Conservation (phyloP, 139 green algal species). For the Eudorina sp. region DNA sequence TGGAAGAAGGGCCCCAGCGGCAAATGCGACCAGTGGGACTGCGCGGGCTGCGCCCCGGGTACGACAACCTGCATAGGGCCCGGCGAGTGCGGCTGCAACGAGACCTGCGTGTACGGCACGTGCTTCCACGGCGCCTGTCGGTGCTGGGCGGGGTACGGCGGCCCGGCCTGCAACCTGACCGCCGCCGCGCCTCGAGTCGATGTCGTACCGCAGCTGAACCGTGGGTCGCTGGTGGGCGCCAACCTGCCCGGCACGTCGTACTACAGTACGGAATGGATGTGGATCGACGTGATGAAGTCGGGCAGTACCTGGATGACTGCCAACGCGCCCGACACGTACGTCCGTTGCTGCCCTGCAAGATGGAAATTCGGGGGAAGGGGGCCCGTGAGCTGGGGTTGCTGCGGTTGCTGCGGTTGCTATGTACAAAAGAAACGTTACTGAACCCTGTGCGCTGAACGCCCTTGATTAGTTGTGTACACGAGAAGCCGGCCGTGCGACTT, state of each 20-base stretch:
- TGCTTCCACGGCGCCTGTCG: conserved; percentile 49
- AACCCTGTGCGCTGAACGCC: too few relatives aligned
- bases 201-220: conserved; percentile 27
- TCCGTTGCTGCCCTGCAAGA: too few relatives aligned
- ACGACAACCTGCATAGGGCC: conserved; percentile 34
- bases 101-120: conserved; percentile 35
- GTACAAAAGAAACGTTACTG: too few relatives aligned
- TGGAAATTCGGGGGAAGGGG: too few relatives aligned
- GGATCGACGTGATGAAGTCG: conserved; percentile 48
- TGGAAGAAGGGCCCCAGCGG: conserved; percentile 1
- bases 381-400: too few relatives aligned
- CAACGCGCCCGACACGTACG: conserved; percentile 49
- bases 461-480: too few relatives aligned
- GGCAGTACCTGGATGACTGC: conserved; percentile 42
- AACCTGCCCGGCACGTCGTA: conserved; percentile 31
- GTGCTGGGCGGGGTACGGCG: conserved; percentile 49
- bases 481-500: too few relatives aligned
- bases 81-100: conserved; percentile 46
- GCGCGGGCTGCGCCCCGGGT: conserved; percentile 5
- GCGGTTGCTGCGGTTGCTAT: too few relatives aligned
- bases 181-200: not conserved
- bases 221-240: conserved; percentile 25
- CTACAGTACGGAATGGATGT: conserved; percentile 50
- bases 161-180: not conserved
- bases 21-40: conserved; percentile 37